Evolutionary conservation across 306 rosid genomes (phyloP).

Genomic region (Elaeagnus macrophylla): DNA sequence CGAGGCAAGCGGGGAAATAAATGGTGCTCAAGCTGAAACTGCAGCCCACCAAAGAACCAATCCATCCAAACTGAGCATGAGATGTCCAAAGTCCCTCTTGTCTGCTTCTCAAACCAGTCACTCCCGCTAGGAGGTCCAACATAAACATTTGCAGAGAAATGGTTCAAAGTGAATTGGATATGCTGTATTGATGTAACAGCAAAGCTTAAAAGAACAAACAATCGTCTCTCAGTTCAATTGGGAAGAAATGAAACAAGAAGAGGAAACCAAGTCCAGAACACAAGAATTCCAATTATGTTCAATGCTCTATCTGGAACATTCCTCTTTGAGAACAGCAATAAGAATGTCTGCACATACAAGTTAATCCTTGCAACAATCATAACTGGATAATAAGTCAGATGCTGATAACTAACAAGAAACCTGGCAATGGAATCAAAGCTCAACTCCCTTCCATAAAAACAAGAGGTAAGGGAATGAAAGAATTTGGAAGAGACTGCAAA

Average conservation of each 20-base stretch:
- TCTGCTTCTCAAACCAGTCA: constrained; percentile 47
- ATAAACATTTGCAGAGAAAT: constrained; percentile 41
- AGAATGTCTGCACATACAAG: constrained; percentile 53
- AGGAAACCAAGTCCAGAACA: constrained; percentile 86
- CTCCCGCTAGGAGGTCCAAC: constrained; percentile 28
- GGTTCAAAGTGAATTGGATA: constrained; percentile 39
- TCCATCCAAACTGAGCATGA: constrained; percentile 37
- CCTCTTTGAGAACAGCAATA: constrained; percentile 42
- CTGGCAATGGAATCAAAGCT: constrained; percentile 61
- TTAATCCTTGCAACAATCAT: constrained; percentile 59
- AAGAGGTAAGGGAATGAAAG: constrained; percentile 45
- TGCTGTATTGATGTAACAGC: constrained; percentile 35
- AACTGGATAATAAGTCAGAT: constrained; percentile 63
- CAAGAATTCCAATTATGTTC: constrained; percentile 52
- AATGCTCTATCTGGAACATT: constrained; percentile 46
- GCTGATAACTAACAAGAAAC: constrained; percentile 66
- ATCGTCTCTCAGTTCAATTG: constrained; percentile 58
- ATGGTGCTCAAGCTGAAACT: constrained; percentile 49
- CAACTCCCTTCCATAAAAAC: constrained; percentile 57
- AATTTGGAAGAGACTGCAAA: constrained; percentile 58
- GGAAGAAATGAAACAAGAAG: constrained; percentile 55
- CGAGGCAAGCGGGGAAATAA: constrained; percentile 40
- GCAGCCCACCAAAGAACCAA: constrained; percentile 42
- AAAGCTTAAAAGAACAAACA: constrained; percentile 43
- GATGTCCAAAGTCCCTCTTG: constrained; percentile 40